Conservation (phyloP, 768 basidiomycete genomes). For the Psilocybe sp. region DNA sequence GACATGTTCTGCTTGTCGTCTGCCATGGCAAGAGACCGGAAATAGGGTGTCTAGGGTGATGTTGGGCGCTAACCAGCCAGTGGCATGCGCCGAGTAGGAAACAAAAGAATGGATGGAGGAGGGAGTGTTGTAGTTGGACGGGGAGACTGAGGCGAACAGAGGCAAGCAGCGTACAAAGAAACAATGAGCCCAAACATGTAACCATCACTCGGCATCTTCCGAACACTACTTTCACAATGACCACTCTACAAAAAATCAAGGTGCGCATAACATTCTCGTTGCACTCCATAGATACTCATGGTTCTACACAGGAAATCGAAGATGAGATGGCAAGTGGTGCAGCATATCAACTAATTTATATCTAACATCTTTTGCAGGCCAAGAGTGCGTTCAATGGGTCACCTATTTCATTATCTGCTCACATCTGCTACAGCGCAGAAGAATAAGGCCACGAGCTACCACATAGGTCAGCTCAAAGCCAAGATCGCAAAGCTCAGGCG, state of each 20-base stretch:
- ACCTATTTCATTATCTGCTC: conserved; percentile 3
- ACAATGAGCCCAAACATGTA: conserved; percentile 17
- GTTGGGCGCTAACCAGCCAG: conserved; percentile 46
- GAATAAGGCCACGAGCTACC: conserved; percentile 95
- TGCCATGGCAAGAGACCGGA: conserved; percentile 15
- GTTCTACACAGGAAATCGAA: conserved; percentile 72
- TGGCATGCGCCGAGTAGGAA: conserved; percentile 35
- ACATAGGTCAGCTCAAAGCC: conserved; percentile 94
- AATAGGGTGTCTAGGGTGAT: conserved; percentile 14
- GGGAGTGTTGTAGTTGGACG: conserved; percentile 23
- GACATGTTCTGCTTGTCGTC: conserved; percentile 16
- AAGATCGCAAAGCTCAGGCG: conserved; percentile 96
- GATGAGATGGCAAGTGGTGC: conserved; percentile 83
- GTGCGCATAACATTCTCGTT: conserved; percentile 33
- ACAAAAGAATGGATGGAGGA: conserved; percentile 25
- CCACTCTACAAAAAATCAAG: conserved; percentile 89
- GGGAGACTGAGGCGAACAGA: conserved; percentile 10
- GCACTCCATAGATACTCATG: conserved; percentile 15
- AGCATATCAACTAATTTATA: conserved; percentile 8
- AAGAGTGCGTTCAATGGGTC: conserved; percentile 57
- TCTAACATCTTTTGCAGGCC: conserved; percentile 44
- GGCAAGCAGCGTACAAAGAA: conserved; percentile 7
- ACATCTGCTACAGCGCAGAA: conserved; percentile 66
- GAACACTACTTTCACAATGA: conserved; percentile 55
- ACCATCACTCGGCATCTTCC: conserved; percentile 35